Percentiles rank a stretch among this genome's conserved stretches.
Evolutionary conservation across 768 basidiomycete genomes (phyloP).

Genomic region (Amanita exitialis): DNA sequence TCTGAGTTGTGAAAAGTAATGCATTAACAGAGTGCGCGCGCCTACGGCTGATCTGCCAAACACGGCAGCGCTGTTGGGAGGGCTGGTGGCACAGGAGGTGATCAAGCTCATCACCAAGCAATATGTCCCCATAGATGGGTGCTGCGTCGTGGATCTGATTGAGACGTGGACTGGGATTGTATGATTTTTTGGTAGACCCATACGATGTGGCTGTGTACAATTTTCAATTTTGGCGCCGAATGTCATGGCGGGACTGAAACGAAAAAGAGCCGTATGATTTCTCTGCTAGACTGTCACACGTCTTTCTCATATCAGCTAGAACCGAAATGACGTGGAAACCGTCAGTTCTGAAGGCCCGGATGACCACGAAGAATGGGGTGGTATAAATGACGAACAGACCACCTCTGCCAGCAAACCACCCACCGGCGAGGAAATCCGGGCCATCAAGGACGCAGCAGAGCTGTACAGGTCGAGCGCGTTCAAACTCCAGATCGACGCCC

Average conservation of each 20-base stretch:
- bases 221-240: background rate
- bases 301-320: slow-evolving; percentile 1
- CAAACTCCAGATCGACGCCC: slow-evolving; percentile 76
- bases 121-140: slow-evolving; percentile 84
- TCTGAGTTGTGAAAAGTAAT: background rate
- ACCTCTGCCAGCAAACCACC: slow-evolving; percentile 39
- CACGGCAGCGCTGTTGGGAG: slow-evolving; percentile 88
- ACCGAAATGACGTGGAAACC: slow-evolving; percentile 5
- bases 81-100: slow-evolving; percentile 89
- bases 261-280: slow-evolving; percentile 15
- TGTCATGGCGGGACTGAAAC: slow-evolving; percentile 16
- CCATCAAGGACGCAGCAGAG: slow-evolving; percentile 64
- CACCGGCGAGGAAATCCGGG: slow-evolving; percentile 59
- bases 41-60: slow-evolving; percentile 86
- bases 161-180: slow-evolving; percentile 64
- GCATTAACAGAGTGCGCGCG: slow-evolving; percentile 50
- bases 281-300: background rate
- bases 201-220: slow-evolving; percentile 9
- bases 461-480: slow-evolving; percentile 73
- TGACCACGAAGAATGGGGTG: too few species aligned
- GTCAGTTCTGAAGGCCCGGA: too few species aligned
- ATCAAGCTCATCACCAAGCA: slow-evolving; percentile 97
- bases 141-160: slow-evolving; percentile 77
- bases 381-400: slow-evolving; percentile 16
- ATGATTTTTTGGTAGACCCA: background rate